Evolutionary conservation across 345 rosid genomes (phyloP).

Genomic region (Passiflora organensis): DNA sequence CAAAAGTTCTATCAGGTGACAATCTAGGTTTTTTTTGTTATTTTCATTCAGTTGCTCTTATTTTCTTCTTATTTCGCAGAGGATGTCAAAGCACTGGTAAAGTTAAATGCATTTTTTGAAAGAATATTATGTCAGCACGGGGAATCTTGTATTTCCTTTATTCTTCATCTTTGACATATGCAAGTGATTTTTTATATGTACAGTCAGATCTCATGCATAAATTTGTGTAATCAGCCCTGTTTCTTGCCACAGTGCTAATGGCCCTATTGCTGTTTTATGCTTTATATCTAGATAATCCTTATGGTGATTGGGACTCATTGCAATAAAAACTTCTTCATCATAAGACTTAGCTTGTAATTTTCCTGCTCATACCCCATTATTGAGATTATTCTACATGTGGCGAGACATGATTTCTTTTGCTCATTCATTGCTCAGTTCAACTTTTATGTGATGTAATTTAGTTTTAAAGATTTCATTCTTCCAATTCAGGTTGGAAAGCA

Average conservation of each 20-base stretch:
- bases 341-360: neutral
- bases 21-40: slow-evolving; percentile 8
- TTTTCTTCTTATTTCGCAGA: neutral
- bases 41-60: slow-evolving; percentile 6
- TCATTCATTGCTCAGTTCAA: neutral
- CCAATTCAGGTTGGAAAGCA: slow-evolving; percentile 59
- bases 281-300: too few species aligned
- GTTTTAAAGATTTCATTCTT: slow-evolving; percentile 5
- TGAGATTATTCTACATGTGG: neutral
- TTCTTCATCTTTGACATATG: too few species aligned
- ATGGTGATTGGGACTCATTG: too few species aligned
- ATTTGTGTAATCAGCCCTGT: too few species aligned
- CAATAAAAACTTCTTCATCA: neutral
- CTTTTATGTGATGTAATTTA: neutral
- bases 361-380: too few species aligned
- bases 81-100: neutral
- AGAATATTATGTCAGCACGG: too few species aligned
- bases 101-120: neutral
- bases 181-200: too few species aligned
- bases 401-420: neutral
- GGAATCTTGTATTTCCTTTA: too few species aligned
- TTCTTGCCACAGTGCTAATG: too few species aligned
- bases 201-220: too few species aligned
- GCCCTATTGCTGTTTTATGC: too few species aligned
- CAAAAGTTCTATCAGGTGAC: slow-evolving; percentile 79